phyloP scores from a whole-genome alignment of 2,329 filamentous ascomycete genomes.

The Macroventuria anomochaeta region DNA sequence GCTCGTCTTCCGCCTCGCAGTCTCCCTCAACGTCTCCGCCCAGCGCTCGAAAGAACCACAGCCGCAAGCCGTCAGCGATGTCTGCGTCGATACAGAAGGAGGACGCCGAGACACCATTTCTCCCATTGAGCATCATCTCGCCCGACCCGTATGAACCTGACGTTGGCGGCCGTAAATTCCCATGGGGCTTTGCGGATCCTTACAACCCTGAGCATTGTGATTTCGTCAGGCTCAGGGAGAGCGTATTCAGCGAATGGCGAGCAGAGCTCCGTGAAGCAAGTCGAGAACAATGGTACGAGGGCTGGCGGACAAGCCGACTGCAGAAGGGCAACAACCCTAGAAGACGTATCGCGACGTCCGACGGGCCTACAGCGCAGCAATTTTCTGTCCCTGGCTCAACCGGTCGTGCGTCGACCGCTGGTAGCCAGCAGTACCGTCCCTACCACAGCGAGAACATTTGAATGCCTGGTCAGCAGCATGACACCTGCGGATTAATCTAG shows the following conservation, averaged over 20 bases:
- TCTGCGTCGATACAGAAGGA: constrained; percentile 47
- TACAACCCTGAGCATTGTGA: constrained; percentile 93
- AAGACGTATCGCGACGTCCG: constrained; percentile 38
- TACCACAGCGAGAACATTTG: constrained; percentile 33
- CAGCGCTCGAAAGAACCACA: constrained; percentile 44
- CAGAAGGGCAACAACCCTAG: constrained; percentile 34
- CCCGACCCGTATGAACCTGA: constrained; percentile 87
- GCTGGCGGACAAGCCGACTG: constrained; percentile 76
- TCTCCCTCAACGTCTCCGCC: constrained; percentile 45
- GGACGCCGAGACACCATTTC: constrained; percentile 64
- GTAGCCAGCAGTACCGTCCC: constrained; percentile 37
- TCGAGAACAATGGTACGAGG: constrained; percentile 92
- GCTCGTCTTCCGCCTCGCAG: constrained; percentile 38
- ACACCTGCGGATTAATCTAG: background rate
- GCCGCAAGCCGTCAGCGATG: constrained; percentile 51
- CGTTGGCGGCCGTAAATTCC: constrained; percentile 83
- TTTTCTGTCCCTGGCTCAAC: constrained; percentile 35
- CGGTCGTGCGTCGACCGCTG: constrained; percentile 45
- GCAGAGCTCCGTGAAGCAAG: constrained; percentile 88
- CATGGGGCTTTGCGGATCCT: constrained; percentile 96
- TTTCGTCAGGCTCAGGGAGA: constrained; percentile 87
- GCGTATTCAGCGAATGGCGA: constrained; percentile 93
- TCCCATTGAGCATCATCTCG: constrained; percentile 92
- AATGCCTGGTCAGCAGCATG: background rate
- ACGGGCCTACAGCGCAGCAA: constrained; percentile 36